Percentiles rank a stretch among this genome's conserved stretches.
These are phyloP conservation scores for Cyclotella choctawhatcheeana DNA, from an alignment of 108 stramenopile species.

Conservation along the genomic window DNA sequence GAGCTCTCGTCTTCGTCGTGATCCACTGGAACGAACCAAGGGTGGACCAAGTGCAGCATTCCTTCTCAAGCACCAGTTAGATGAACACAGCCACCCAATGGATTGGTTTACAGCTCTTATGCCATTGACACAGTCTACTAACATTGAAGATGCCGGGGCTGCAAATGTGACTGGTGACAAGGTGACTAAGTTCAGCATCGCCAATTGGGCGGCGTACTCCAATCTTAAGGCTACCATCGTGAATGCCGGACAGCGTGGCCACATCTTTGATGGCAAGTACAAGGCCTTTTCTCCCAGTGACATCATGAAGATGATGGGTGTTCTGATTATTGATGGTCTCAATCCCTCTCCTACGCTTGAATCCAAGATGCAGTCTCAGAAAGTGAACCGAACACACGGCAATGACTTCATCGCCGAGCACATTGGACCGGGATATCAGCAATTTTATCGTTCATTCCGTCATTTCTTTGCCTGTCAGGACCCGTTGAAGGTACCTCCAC, in stretches of 20 bases:
- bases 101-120: no score
- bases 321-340: constrained; percentile 5
- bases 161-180: no score
- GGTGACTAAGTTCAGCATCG: no score
- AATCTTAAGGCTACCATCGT: no score
- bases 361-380: not conserved
- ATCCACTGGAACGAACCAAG: no score
- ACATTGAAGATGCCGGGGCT: no score
- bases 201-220: no score
- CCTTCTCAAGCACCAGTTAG: no score
- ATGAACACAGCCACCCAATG: no score
- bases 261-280: not conserved
- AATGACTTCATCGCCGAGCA: constrained; percentile 1
- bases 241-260: constrained; percentile 3
- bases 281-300: not conserved
- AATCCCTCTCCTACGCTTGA: constrained; percentile 14
- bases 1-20: no score
- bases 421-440: not conserved
- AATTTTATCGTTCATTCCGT: not conserved
- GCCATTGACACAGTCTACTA: no score
- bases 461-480: constrained; percentile 12
- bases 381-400: not conserved
- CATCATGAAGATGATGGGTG: not conserved
- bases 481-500: not conserved
- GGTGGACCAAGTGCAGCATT: no score